Evolutionary conservation across 2,329 filamentous ascomycete genomes (phyloP), one percentile per base, ranked within the genome.

Genomic region (Fusarium setosum): DNA sequence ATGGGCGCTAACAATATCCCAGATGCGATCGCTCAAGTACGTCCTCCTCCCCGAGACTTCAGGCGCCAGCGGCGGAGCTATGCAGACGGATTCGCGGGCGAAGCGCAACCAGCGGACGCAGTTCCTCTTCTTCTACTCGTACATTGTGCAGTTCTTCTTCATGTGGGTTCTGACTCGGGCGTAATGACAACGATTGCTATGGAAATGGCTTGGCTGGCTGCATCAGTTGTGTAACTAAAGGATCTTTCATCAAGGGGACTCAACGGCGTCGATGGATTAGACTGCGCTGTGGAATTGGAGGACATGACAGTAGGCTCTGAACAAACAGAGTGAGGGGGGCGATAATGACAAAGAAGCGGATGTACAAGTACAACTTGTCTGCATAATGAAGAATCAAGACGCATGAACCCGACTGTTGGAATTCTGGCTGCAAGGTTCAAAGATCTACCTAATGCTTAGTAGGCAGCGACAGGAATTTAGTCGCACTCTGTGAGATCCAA

Each of bases 1-100:
- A 34, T 9, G 8, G 8, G 15, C 41, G 50, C 68, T 74, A 55
- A 29, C 26, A 29, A 74, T 54, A 54, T 50, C 54, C 32, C 61
- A 97, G 93, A 91, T 99, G 76, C 92, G 96, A 59, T 98, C 95
- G 15, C 81, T 99, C 63, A 94, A 97, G 82, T 99, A 99, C 73
- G 96, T 99, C 23, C 86, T 99, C 13, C 87, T 99, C 6, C 96
- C 96, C 0, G 94, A 97, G 75, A 93, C 88, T 60, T 85, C 89
- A 2, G 84, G 83, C 59, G 89, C 90, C 72, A 86, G 85, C 54
- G 85, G 88, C 29, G 86, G 87, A 69, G 84, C 89, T 61, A 87
- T 89, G 85, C 82, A 87, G 75, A 86, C 85, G 70, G 92, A 96
- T 61, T 93, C 93, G 24, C 88, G 94, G 64, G 90, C 92, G 35